Base-by-base conservation (phyloP, 176 grass and related monocot genomes). In the Microstegium vimineum region DNA sequence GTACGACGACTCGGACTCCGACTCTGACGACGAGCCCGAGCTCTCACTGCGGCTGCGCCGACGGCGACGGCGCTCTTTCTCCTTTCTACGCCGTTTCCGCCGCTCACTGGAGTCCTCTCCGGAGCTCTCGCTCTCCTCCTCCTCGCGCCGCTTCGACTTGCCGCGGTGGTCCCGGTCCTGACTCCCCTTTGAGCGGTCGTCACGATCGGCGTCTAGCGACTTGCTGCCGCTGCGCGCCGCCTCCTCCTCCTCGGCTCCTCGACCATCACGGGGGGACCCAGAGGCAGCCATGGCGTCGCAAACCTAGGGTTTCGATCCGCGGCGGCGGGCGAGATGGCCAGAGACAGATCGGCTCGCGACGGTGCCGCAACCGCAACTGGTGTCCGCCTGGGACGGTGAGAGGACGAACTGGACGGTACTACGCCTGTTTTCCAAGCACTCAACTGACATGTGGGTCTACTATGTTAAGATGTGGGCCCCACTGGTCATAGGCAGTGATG, bases 41-140 rank as follows among this genome's bases (percentile, higher is more conserved):
- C 86, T 95, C 86, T 82, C 86, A 66, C 78, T 82, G 51, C 71
- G 65, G 45, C 87, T 87, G 42, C 69, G 70, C 27, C 70, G 77
- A 37, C 88, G 40, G 15, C 84, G 83, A 34, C 78, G 73, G 23
- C 86, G 59, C 73, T 87, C 86, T 75, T 83, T 90, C 74, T 85
- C 89, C 87, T 80, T 91, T 81, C 76, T 92, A 14, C 85, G 73
- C 65, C 93, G 90, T 52, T 81, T 81, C 42, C 89, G 69, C 14
- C 85, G 82, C 42, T 91, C 91, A 15, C 42, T 32, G 6, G 85
- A 99, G 30, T 88, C 91, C 79, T 86, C 84, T 1, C 85, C 79
- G 25, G 87, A 90, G 86, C 77, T 85, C 64, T 81, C 87, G 5
- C 69, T 84, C 38, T 71, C 59, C 17, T n/a, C 77, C 57, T 87